Base-by-base conservation (phyloP, 2,329 filamentous ascomycete genomes). In the Sarocladium kiliense region DNA sequence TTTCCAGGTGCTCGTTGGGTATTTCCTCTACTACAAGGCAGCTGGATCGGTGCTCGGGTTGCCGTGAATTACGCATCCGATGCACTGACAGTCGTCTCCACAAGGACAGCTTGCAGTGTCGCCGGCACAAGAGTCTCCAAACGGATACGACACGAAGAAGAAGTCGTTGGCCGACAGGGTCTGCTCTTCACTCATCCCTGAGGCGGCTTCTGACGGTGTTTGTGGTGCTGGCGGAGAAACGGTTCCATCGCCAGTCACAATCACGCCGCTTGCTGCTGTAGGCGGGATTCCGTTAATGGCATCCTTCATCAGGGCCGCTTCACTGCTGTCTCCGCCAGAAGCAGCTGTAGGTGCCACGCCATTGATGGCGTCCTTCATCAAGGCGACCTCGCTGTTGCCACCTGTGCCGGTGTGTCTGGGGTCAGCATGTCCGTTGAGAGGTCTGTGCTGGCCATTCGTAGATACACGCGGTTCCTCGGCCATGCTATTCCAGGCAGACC, bases 81-180 rank as follows among this genome's bases (percentile, higher is more conserved):
- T 66, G 59, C 81, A 85, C 58, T 78, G 71, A 56, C 81, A 85
- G 58, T 82, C 79, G 56, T 84, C 80, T 9, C 81, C 81, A 55
- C 82, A 85, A 1, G 77, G 79, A 62, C 81, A 85, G 39, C 71
- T 76, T 12, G 73, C 68, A 56, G 71, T 71, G 56, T 77, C 75
- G 2, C 80, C 79, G 0, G 71, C 73, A 62, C 80, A 82, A 1
- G 68, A 65, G 23, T 77, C 72, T 3, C 69, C 67, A 55, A 75
- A 77, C 2, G 77, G 74, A 58, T 84, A 79, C 55, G 75, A 77
- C 56, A 85, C 81, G 61, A 85, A 85, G 63, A 84, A 77, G 68
- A 80, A 85, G 63, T 84, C 79, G 53, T 70, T 74, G 1, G 76
- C 75, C 1, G 76, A 72, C 23, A 81, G 64, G 6, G 70, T 72